Evolutionary conservation across 2,329 filamentous ascomycete species (phyloP), one percentile per base, ranked within the genome.

Genomic region (Colletotrichum karsti): DNA sequence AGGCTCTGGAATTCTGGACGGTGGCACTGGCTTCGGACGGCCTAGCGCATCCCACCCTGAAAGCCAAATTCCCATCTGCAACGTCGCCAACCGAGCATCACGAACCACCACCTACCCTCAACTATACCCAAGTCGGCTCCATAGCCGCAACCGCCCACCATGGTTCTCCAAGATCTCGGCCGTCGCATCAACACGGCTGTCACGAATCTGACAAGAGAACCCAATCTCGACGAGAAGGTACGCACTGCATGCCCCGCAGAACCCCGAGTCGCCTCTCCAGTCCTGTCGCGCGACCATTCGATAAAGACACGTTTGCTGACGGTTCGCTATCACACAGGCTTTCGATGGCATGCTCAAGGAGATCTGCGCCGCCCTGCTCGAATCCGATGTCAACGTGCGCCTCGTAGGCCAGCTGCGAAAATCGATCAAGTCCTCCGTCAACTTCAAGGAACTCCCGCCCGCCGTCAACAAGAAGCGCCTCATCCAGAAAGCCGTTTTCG

Each of bases 311-410:
- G 22, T n/a, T 12, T 62, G 33, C 66, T 61, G 13, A 66, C 64
- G 12, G 10, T 1, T 2, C 26, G 12, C 22, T 18, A 30, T 44
- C 24, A 20, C 22, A 55, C 69, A 96, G 93, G 94, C 95, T 44
- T 98, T 99, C 80, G 96, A 99, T 85, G 88, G 88, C 75, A 99
- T 99, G 96, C 88, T 99, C 79, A 98, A 98, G 84, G 95, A 98
- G 82, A 98, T 99, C 76, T 97, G 94, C 79, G 90, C 95, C 72
- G 96, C 96, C 70, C 92, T 99, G 20, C 90, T 98, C 77, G 95
- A 97, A 85, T 94, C 96, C 81, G 96, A 99, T 76, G 96, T 99
- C 77, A 99, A 98, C 80, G 93, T 99, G 72, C 92, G 93, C 75
- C 93, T 99, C 58, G 96, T 99, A 68, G 91, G 93, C 76, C 91